A percentile compares a stretch with the other conserved stretches of the same genome.
phyloP scores from a whole-genome alignment of 164 flowering plant genomes.

The Euptelea pleiosperma region DNA sequence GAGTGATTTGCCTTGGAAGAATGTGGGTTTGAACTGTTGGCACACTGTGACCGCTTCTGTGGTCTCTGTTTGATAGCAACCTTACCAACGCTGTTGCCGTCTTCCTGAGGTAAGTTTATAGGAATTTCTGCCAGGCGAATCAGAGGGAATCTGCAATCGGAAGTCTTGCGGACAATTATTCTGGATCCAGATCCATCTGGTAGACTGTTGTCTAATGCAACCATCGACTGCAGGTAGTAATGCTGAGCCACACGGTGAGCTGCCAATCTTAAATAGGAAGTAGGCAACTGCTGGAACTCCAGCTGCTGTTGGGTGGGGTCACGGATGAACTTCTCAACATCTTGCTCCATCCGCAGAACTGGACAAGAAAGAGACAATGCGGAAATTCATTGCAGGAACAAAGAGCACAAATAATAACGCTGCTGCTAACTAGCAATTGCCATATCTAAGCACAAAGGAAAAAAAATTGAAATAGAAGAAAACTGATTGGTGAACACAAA shows the following conservation, averaged over 20 bases:
- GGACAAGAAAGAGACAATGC: slow-evolving; percentile 12
- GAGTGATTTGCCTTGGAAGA: slow-evolving; percentile 45
- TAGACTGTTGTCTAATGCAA: slow-evolving; percentile 56
- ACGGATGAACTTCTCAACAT: slow-evolving; percentile 79
- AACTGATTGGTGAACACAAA: too few species aligned
- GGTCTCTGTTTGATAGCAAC: slow-evolving; percentile 95
- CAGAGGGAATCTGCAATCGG: slow-evolving; percentile 61
- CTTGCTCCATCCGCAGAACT: slow-evolving; percentile 97
- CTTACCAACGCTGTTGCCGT: slow-evolving; percentile 40
- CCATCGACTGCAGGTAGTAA: slow-evolving; percentile 87
- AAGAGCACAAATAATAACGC: not conserved
- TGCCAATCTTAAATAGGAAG: slow-evolving; percentile 92
- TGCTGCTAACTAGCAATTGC: not conserved
- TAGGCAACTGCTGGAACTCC: slow-evolving; percentile 94
- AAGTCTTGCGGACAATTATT: slow-evolving; percentile 74
- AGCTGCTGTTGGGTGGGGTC: slow-evolving; percentile 78
- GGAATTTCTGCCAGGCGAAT: slow-evolving; percentile 93
- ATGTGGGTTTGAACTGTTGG: slow-evolving; percentile 33
- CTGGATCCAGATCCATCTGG: slow-evolving; percentile 85
- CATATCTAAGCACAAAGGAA: too few species aligned
- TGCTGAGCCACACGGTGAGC: slow-evolving; percentile 99
- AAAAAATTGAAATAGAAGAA: too few species aligned
- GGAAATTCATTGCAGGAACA: slow-evolving; percentile 3
- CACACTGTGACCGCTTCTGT: slow-evolving; percentile 40
- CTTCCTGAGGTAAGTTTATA: slow-evolving; percentile 64